Evolutionary conservation across 2,329 filamentous ascomycete genomes (phyloP), one percentile per base, ranked within the genome.

Genomic region (Elsinoe fawcettii): DNA sequence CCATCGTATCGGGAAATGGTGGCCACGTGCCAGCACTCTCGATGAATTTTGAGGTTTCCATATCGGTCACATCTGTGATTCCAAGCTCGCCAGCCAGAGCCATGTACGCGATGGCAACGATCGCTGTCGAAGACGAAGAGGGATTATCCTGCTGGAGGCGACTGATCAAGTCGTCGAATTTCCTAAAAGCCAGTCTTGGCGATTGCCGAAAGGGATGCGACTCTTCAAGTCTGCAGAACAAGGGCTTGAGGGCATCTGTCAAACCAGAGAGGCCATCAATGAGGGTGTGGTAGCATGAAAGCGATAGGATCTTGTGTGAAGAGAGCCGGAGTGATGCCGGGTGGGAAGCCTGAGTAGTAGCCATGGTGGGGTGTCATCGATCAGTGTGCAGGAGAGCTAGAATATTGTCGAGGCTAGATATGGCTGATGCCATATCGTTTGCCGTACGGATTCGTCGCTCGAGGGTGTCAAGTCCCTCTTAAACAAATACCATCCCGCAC

Each of bases 1-100:
- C 72, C 0, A 81, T 69, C 0, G 80, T 82, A 65, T 87, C 84
- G 0, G 74, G 66, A 62, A 84, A 86, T 0, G 80, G 75, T 0
- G 74, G 71, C 78, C 83, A 86, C 0, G 70, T 64, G 0, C 78
- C 77, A 0, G 83, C 75, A 1, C 74, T 73, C 3, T 68, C 66
- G 23, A 78, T 81, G 62, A 86, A 83, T 1, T 70, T 12, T 16
- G 27, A 6, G 12, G 41, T 44, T 25, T 44, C 41, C 7, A 44
- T 6, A 5, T 44, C n/a, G 8, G 41, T 44, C 7, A 44, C 41
- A 16, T 44, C 22, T 8, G 7, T 16, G n/a, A 44, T 22, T 5
- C 41, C n/a, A 22, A 44, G 6, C 16, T 20, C 18, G 7, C 8
- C 18, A 12, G 41, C 41, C 7, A 44, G 4, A 7, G 18, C n/a